phyloP scores from a whole-genome alignment of 495 filamentous ascomycete genomes.

The Tirmania nivea region DNA sequence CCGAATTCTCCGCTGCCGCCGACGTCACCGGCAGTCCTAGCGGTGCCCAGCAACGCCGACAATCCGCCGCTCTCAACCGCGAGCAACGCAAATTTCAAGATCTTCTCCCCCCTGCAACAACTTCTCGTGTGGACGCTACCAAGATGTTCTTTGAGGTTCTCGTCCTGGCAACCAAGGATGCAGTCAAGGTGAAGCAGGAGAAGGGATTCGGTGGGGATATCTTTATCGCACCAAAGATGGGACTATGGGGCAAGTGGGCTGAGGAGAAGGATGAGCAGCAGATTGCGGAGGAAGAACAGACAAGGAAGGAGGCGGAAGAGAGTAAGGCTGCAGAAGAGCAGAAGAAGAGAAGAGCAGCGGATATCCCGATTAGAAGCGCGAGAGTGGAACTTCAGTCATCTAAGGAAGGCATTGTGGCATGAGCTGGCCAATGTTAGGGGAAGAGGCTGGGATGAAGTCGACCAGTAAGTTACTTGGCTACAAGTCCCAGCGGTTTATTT shows the following conservation, averaged over 20 bases:
- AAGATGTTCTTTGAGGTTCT: conserved; percentile 99
- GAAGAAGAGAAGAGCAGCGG: neutral
- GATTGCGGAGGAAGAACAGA: conserved; percentile 25
- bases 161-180: conserved; percentile 91
- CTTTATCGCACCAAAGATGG: conserved; percentile 64
- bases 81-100: conserved; percentile 61
- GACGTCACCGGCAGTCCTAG: conserved; percentile 25
- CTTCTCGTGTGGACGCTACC: conserved; percentile 69
- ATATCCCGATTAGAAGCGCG: too few species aligned
- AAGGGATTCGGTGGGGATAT: conserved; percentile 23
- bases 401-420: too few species aligned
- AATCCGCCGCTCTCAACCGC: conserved; percentile 29
- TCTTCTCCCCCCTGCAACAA: conserved; percentile 56
- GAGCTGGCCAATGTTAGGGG: too few species aligned
- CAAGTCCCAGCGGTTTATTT: too few species aligned
- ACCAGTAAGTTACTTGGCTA: too few species aligned
- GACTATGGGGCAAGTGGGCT: conserved; percentile 88
- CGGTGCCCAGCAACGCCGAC: conserved; percentile 34
- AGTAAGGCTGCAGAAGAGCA: neutral
- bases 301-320: conserved; percentile 3
- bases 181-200: conserved; percentile 84
- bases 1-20: conserved; percentile 35
- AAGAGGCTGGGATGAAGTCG: too few species aligned
- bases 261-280: conserved; percentile 53
- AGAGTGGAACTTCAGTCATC: too few species aligned